phyloP scores from a whole-genome alignment of 2,329 filamentous ascomycete species.

The Diaporthe longicolla region DNA sequence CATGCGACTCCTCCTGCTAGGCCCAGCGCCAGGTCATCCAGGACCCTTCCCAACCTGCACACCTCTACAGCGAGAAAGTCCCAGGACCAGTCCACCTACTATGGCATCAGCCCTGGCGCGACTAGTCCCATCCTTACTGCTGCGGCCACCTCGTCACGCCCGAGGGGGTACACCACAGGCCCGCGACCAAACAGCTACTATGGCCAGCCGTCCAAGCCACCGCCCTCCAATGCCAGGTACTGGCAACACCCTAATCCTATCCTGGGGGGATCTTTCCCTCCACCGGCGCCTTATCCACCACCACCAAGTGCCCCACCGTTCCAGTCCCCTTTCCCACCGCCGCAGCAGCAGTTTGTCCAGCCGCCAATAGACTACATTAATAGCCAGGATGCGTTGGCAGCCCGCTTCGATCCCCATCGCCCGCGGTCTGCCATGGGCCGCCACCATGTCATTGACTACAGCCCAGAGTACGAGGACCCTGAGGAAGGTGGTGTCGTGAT shows the following conservation, averaged over 20 bases:
- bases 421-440: conserved; percentile 34
- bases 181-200: conserved; percentile 56
- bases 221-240: conserved; percentile 54
- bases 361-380: conserved; percentile 39
- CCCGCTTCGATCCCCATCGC: conserved; percentile 33
- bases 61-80: conserved; percentile 48
- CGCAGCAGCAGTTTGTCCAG: conserved; percentile 27
- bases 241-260: conserved; percentile 49
- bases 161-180: conserved; percentile 55
- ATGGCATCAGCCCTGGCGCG: conserved; percentile 54
- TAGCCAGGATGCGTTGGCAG: conserved; percentile 10
- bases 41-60: conserved; percentile 53
- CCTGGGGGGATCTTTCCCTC: conserved; percentile 46
- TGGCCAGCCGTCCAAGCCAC: conserved; percentile 53
- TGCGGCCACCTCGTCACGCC: conserved; percentile 51
- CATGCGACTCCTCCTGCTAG: conserved; percentile 35
- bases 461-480: conserved; percentile 54
- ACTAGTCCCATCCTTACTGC: conserved; percentile 40
- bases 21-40: conserved; percentile 54
- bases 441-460: conserved; percentile 13
- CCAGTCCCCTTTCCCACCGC: conserved; percentile 43
- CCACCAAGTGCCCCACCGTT: conserved; percentile 46
- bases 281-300: conserved; percentile 50
- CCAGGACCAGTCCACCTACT: conserved; percentile 56
- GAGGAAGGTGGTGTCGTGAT: conserved; percentile 54